A percentile compares a stretch with the other conserved stretches of the same genome.
phyloP scores from a whole-genome alignment of 2,329 filamentous ascomycete species.

The Neonectria ditissima region DNA sequence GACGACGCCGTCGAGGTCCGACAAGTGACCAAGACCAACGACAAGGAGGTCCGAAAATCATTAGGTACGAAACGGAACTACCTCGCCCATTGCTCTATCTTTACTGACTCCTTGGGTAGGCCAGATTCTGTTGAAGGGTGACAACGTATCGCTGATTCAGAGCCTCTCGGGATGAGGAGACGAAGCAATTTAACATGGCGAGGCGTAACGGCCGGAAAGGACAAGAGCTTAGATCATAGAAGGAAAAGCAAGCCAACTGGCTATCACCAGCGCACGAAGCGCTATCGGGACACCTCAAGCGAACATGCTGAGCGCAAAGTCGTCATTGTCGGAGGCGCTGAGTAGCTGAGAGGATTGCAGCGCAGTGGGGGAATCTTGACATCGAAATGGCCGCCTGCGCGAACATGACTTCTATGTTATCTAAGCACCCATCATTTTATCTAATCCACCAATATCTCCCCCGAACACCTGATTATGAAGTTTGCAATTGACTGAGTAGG shows the following conservation, averaged over 20 bases:
- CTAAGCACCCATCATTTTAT: not conserved
- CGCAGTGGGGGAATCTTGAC: conserved; percentile 4
- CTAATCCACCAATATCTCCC: not conserved
- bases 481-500: no score
- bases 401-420: conserved; percentile 13
- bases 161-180: conserved; percentile 51
- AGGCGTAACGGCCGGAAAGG: conserved; percentile 20
- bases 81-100: not conserved
- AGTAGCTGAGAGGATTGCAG: conserved; percentile 12
- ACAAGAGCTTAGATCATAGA: conserved; percentile 15
- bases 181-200: conserved; percentile 9
- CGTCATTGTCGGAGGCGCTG: conserved; percentile 15
- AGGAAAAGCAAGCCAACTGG: conserved; percentile 19
- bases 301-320: conserved; percentile 20
- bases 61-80: conserved; percentile 70
- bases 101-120: conserved; percentile 62
- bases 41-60: conserved; percentile 79
- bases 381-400: conserved; percentile 16
- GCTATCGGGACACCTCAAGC: conserved; percentile 17
- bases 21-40: conserved; percentile 81
- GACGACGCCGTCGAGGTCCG: conserved; percentile 96
- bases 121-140: conserved; percentile 88
- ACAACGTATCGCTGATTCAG: conserved; percentile 88
- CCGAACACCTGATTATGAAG: not conserved
- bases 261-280: conserved; percentile 15